Evolutionary conservation across 2,329 filamentous ascomycete species (phyloP), one percentile per base, ranked within the genome.

Genomic region (Penicillium oxalicum): DNA sequence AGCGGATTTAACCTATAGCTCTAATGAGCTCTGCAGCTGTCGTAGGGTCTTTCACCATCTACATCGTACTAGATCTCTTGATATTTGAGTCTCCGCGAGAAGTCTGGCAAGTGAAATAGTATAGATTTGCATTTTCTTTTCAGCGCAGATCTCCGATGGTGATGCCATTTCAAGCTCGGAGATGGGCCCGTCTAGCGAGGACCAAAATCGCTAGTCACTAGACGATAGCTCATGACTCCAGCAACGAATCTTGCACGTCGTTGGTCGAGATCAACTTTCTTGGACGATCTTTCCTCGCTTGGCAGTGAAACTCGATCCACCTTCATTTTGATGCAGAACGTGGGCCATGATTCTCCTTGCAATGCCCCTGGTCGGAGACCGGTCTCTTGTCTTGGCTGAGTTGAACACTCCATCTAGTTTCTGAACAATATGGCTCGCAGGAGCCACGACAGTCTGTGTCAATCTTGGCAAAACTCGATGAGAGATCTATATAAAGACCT

Each of bases 401-500:
- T 48, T 12, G 27, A 18, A 24, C 11, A 32, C 11, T 11, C 8
- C 29, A 18, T 18, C 18, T 18, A 18, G 18, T 18, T 18, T 18
- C 18, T 18, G 18, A 18, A 18, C 18, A 18, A 18, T 18, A 18
- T 18, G 18, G 18, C 18, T 18, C 18, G 18, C 18, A 18, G 18
- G 18, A 18, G 18, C 18, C 18, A 18, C 18, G 18, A 18, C 18
- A 18, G 18, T 18, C 18, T 50, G 38, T 32, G 47, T 37, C 39
- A 36, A 42, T 44, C 25, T 34, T 50, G 39, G 18, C 25, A 48
- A 44, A 36, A 29, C 40, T 46, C 41, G 32, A 18, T 18, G 18
- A 18, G 13, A 29, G 38, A 45, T 33, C 36, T 56, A 59, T 63
- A 64, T 61, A 64, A 60, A 48, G 44, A 44, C 27, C 27, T 32